A percentile compares a stretch with the other conserved stretches of the same genome.
phyloP scores from a whole-genome alignment of 2,329 filamentous ascomycete species.

The Alternaria postmessia region DNA sequence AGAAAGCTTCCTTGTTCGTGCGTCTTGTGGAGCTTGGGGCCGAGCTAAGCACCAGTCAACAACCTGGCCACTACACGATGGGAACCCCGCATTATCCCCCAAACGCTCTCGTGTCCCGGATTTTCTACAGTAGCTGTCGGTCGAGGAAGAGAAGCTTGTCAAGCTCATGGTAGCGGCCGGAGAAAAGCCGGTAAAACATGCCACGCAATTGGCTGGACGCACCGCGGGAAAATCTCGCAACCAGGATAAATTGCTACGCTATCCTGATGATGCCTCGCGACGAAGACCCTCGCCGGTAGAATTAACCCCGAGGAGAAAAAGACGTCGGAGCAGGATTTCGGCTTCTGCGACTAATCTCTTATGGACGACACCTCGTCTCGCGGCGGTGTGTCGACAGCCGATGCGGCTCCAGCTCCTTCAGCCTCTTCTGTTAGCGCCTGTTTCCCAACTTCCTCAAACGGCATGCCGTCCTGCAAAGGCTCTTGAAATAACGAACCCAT shows the following conservation, averaged over 20 bases:
- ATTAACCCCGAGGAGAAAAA: neutral
- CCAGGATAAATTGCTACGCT: conserved; percentile 5
- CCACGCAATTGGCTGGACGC: neutral
- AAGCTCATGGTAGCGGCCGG: conserved; percentile 1
- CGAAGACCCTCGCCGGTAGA: conserved; percentile 12
- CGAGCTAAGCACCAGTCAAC: conserved; percentile 13
- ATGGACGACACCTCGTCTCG: conserved; percentile 23
- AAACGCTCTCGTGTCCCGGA: conserved; percentile 11
- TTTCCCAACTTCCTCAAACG: conserved; percentile 59
- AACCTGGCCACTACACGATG: neutral
- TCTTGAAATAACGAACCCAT: conserved; percentile 33
- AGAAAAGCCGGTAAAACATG: neutral
- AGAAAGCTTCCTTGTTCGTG: conserved; percentile 28
- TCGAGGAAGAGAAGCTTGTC: neutral
- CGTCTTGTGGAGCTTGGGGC: conserved; percentile 21
- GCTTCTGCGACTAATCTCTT: conserved; percentile 9
- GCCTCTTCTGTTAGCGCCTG: conserved; percentile 61
- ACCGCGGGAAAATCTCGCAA: neutral
- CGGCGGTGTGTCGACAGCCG: conserved; percentile 19
- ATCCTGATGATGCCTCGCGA: conserved; percentile 11
- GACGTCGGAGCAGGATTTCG: conserved; percentile 1
- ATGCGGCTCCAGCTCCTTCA: conserved; percentile 51
- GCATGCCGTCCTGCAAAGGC: conserved; percentile 57
- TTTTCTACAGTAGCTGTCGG: neutral
- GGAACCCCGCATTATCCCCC: conserved; percentile 19